phyloP scores from a whole-genome alignment of 805 yeast genomes.

The Zygosaccharomyces bailii region DNA sequence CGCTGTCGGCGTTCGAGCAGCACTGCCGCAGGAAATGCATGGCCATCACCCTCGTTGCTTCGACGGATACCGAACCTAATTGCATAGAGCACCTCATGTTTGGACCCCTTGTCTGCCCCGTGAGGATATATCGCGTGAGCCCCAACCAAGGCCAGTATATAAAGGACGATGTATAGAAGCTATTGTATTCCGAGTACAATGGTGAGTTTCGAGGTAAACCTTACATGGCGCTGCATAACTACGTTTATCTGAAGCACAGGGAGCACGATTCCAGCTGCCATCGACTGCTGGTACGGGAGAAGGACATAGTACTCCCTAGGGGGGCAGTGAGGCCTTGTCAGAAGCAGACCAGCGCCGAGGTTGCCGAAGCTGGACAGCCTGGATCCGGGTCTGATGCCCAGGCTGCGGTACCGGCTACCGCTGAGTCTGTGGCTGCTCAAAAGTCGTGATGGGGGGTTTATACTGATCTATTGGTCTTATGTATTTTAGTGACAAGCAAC shows the following conservation, averaged over 20 bases:
- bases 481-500: background rate
- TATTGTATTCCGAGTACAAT: background rate
- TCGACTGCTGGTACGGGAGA: constrained; percentile 22
- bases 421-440: background rate
- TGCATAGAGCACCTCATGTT: constrained; percentile 10
- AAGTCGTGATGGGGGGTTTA: background rate
- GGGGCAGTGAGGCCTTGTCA: background rate
- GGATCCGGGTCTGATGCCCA: background rate
- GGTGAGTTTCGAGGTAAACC: background rate
- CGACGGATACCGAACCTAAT: constrained; percentile 15
- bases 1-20: constrained; percentile 44
- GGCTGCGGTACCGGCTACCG: background rate
- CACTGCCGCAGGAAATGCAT: constrained; percentile 29
- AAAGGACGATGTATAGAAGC: background rate
- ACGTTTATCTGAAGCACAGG: constrained; percentile 25
- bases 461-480: background rate
- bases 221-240: constrained; percentile 26
- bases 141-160: background rate
- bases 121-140: constrained; percentile 23
- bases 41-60: constrained; percentile 23
- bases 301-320: constrained; percentile 4
- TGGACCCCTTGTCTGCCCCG: constrained; percentile 25
- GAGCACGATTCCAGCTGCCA: constrained; percentile 23
- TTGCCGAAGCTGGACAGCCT: background rate
- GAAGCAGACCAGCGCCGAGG: background rate